Percentiles rank a stretch among this genome's conserved stretches.
These are phyloP conservation scores for Metschnikowia anglica DNA, from an alignment of 805 yeast species.

Conservation along the genomic window DNA sequence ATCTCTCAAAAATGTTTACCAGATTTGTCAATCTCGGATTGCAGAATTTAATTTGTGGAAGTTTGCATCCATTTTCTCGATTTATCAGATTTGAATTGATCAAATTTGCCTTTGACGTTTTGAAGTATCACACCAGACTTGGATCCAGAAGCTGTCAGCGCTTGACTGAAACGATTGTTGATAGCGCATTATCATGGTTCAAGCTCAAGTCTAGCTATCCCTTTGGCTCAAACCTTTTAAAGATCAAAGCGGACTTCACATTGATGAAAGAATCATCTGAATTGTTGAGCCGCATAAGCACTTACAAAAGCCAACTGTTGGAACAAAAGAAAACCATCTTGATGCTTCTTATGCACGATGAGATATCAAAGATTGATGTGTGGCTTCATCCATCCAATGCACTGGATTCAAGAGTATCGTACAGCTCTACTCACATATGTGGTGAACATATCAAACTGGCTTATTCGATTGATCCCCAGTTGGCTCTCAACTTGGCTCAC, in stretches of 20 bases:
- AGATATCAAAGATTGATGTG: slow-evolving; percentile 64
- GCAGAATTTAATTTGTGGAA: slow-evolving; percentile 51
- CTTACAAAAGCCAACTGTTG: slow-evolving; percentile 27
- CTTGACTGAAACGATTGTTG: slow-evolving; percentile 54
- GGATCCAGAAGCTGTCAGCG: slow-evolving; percentile 44
- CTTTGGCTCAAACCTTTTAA: slow-evolving; percentile 76
- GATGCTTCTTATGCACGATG: slow-evolving; percentile 69
- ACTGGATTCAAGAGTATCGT: slow-evolving; percentile 39
- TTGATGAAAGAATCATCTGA: slow-evolving; percentile 54
- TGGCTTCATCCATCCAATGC: slow-evolving; percentile 72
- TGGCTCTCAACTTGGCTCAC: slow-evolving; percentile 69
- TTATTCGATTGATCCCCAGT: slow-evolving; percentile 62
- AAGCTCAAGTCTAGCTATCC: slow-evolving; percentile 63
- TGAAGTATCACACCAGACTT: slow-evolving; percentile 53
- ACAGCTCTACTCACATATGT: slow-evolving; percentile 30
- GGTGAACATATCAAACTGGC: slow-evolving; percentile 53
- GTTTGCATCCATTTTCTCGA: slow-evolving; percentile 82
- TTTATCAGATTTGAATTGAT: slow-evolving; percentile 71
- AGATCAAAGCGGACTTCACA: slow-evolving; percentile 65
- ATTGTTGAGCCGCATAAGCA: slow-evolving; percentile 23
- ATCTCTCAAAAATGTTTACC: slow-evolving; percentile 67
- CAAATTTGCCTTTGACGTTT: slow-evolving; percentile 62
- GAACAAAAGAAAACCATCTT: slow-evolving; percentile 55
- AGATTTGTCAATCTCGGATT: slow-evolving; percentile 58
- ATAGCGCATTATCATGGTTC: slow-evolving; percentile 81